Base-by-base conservation (phyloP, 192 early-diverging fungal species). In the Mortierella hygrophila region DNA sequence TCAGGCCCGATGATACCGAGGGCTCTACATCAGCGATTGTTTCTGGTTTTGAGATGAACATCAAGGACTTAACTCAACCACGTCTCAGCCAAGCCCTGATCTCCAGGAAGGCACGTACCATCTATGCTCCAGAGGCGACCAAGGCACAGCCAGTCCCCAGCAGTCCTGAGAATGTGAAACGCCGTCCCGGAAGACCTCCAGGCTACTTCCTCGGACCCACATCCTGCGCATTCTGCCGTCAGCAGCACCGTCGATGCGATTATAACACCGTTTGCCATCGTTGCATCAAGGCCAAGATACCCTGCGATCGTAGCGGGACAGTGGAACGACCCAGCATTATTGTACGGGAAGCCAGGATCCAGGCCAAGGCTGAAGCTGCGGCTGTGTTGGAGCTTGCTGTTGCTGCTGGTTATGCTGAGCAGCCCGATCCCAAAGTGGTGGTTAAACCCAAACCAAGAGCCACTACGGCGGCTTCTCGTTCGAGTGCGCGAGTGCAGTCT, bases 241-340 rank as follows among this genome's bases (percentile, higher is more conserved):
- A 74, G 37, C 78, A 80, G 74, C 84, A 86, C 29, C 84, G 84
- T 23, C 79, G 79, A 37, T 86, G 84, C 42, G 84, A 86, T 54
- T 86, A 77, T 29, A 86, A 86, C 42, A 76, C 74, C 3, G 76
- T 86, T 26, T 86, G 84, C 60, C 60, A 49, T 23, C 74, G 84
- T 4, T 86, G 84, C 72, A 69, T 75, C 71, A 86, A 86, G 68
- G 84, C 84, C 13, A 86, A 86, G 37, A 86, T 86, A 26, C 84
- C 79, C 29, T 86, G 84, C 35, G 84, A 86, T 38, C 79, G 84
- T 16, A 81, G 75, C 20, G 84, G 78, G 35, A 86, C 84, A 8
- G 84, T 86, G 38, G 84, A 86, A n/a, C 78, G 84, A 54, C 84
- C 84, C 23, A 73, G 75, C 4, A 75, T 86, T 16, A 86, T 86